Evolutionary conservation across 73 alveolate species (phyloP), one percentile per base, ranked within the genome.

Genomic region (Uronychia binucleata): DNA sequence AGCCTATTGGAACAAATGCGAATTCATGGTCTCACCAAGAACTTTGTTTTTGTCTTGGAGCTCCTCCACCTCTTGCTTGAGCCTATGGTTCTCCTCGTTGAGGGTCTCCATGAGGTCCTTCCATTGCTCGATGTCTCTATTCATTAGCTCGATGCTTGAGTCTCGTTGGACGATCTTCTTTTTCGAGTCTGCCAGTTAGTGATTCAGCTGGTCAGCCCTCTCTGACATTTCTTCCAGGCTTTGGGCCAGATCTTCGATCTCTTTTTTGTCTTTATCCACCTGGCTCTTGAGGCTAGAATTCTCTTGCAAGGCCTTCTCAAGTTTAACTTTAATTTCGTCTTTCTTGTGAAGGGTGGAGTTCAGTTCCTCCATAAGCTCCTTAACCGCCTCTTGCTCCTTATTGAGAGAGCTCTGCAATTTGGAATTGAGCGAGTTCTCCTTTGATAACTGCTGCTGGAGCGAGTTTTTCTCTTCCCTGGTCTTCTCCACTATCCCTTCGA

Each of bases 31-130:
- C 28, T 89, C 95, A 11, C 67, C 90, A 1, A 89, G 80, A 57
- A 74, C 59, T 33, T 35, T 89, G 60, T 89, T 89, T 74, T 89
- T 89, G 13, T 79, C 88, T 79, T 89, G 91, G 13, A 82, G 85
- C 34, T 86, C 92, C 30, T 30, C 57, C 0, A 86, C 35, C 29
- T 67, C 57, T 26, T 28, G 28, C 46, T 86, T 86, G 35, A 87
- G 86, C 19, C 74, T 75, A 30, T 57, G 57, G 58, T 75, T 75
- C 30, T 75, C 81, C 5, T 28, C 28, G 58, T 75, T 75, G 1
- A 75, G 28, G 5, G 57, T 5, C 27, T 75, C 81, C 5, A 75
- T 32, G 1, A 75, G 28, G 1, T 75, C 81, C 30, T 75, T 8
- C 81, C 81, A 75, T 5, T 35, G 19, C 30, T 75, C 58, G 27